phyloP scores from a whole-genome alignment of 2,329 filamentous ascomycete genomes.

The Cordyceps cateniannulata region DNA sequence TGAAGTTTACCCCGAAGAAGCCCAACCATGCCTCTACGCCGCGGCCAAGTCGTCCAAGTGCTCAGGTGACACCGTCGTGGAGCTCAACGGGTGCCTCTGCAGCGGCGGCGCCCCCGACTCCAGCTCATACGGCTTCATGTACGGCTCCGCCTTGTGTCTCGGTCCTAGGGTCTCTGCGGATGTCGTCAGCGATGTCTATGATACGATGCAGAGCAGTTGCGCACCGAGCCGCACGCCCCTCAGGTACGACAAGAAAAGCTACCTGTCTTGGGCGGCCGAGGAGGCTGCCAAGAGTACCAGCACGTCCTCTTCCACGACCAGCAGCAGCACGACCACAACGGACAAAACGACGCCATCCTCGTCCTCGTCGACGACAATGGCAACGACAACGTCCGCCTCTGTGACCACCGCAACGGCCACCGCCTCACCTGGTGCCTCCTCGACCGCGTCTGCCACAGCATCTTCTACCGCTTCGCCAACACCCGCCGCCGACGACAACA shows the following conservation, averaged over 20 bases:
- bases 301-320: slow-evolving; percentile 7
- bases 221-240: slow-evolving; percentile 33
- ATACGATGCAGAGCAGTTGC: slow-evolving; percentile 34
- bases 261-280: slow-evolving; percentile 26
- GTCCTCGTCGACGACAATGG: background rate
- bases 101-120: slow-evolving; percentile 25
- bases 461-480: background rate
- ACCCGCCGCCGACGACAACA: background rate
- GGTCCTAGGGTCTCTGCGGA: slow-evolving; percentile 26
- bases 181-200: slow-evolving; percentile 31
- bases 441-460: slow-evolving; percentile 16
- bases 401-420: background rate
- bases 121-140: slow-evolving; percentile 31
- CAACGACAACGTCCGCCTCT: slow-evolving; percentile 8
- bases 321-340: slow-evolving; percentile 5
- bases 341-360: slow-evolving; percentile 13
- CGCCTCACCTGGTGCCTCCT: slow-evolving; percentile 9
- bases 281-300: slow-evolving; percentile 12
- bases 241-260: slow-evolving; percentile 30
- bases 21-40: slow-evolving; percentile 34
- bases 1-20: slow-evolving; percentile 32
- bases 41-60: slow-evolving; percentile 32
- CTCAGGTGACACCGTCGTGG: slow-evolving; percentile 25
- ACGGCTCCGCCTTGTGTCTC: slow-evolving; percentile 35
- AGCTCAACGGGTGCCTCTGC: slow-evolving; percentile 40